Conservation (phyloP, 208 protist genomes). For the Blechomonas ayalai region DNA sequence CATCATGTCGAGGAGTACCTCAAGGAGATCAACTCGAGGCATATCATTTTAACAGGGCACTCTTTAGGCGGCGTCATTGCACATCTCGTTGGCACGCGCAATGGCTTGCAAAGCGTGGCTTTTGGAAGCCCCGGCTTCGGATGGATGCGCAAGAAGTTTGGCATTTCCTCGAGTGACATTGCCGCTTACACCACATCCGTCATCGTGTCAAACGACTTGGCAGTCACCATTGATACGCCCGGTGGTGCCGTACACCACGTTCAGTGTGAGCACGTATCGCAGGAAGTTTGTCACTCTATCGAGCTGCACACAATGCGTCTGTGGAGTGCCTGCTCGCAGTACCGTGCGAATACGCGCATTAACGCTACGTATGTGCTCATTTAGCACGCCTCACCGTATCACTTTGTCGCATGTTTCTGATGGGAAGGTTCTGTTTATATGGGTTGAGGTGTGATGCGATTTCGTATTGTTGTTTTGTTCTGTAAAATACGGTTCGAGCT, state of each 20-base stretch:
- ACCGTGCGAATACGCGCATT: slow-evolving; percentile 7
- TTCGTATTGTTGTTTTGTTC: no score
- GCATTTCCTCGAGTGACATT: slow-evolving; percentile 8
- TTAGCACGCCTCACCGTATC: no score
- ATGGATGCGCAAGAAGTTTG: slow-evolving; percentile 15
- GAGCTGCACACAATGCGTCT: slow-evolving; percentile 16
- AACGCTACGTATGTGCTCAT: slow-evolving; percentile 12
- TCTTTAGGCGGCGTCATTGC: slow-evolving; percentile 17
- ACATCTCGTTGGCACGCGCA: slow-evolving; percentile 15
- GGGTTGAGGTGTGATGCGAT: background rate
- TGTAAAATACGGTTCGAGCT: no score
- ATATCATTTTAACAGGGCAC: slow-evolving; percentile 18
- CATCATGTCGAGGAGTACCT: slow-evolving; percentile 17
- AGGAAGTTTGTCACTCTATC: slow-evolving; percentile 20
- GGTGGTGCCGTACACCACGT: slow-evolving; percentile 18
- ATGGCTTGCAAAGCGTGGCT: slow-evolving; percentile 9
- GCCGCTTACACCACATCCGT: slow-evolving; percentile 16
- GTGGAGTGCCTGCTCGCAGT: slow-evolving; percentile 14
- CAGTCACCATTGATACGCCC: slow-evolving; percentile 7
- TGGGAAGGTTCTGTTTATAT: background rate
- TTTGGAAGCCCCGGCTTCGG: slow-evolving; percentile 17
- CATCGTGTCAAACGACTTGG: slow-evolving; percentile 16
- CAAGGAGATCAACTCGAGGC: background rate
- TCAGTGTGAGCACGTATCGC: slow-evolving; percentile 12
- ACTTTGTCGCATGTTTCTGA: background rate